Evolutionary conservation across 805 yeast species (phyloP).

Genomic region (Candida dajiaensis): DNA sequence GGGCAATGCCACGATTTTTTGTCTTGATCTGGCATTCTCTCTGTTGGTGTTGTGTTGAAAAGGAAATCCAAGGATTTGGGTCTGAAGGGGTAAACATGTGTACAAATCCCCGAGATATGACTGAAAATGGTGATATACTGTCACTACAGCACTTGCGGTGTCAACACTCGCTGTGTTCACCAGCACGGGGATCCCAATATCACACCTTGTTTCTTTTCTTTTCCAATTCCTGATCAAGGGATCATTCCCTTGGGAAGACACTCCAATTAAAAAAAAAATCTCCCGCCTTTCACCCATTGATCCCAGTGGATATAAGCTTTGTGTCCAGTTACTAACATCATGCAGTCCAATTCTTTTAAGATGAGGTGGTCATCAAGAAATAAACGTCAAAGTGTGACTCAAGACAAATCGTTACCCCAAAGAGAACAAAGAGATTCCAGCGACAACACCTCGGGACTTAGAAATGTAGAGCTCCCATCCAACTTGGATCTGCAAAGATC

Average conservation of each 20-base stretch:
- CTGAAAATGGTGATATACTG: too few relatives aligned
- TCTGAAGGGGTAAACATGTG: too few relatives aligned
- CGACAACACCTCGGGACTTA: neutral
- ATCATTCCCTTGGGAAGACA: too few relatives aligned
- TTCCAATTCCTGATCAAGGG: too few relatives aligned
- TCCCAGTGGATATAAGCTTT: neutral
- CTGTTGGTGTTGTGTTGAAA: neutral
- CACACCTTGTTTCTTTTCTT: too few relatives aligned
- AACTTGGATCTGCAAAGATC: neutral
- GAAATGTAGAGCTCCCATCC: neutral
- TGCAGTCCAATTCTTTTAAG: neutral
- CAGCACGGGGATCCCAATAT: too few relatives aligned
- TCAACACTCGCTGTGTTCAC: too few relatives aligned
- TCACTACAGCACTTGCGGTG: too few relatives aligned
- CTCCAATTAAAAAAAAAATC: too few relatives aligned
- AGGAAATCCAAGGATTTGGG: neutral
- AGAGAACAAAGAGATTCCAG: neutral
- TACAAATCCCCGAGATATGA: too few relatives aligned
- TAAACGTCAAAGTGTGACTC: slow-evolving; percentile 21
- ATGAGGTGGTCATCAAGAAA: slow-evolving; percentile 28
- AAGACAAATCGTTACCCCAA: slow-evolving; percentile 7
- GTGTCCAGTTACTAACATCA: neutral
- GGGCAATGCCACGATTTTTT: neutral
- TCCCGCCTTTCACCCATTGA: too few relatives aligned
- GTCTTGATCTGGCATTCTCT: neutral